phyloP scores from a whole-genome alignment of 208 protist genomes.

The Phytomonas francai region DNA sequence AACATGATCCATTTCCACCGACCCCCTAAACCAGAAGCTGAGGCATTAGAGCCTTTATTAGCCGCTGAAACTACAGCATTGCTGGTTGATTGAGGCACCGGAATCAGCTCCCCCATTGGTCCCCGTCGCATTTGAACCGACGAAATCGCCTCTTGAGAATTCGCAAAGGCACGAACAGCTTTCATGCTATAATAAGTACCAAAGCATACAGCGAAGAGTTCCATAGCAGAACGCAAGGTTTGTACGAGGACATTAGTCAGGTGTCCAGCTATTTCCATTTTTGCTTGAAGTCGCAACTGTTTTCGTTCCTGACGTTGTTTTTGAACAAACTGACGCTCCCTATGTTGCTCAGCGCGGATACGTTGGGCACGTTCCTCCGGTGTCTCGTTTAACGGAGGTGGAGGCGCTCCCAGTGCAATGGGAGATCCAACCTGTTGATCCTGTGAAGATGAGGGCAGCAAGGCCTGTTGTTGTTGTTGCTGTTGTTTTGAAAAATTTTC shows the following conservation, averaged over 20 bases:
- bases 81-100: conserved; percentile 8
- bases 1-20: conserved; percentile 57
- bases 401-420: conserved; percentile 22
- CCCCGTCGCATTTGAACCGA: conserved; percentile 9
- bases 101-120: conserved; percentile 24
- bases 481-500: not conserved
- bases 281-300: conserved; percentile 60
- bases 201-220: conserved; percentile 77
- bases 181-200: conserved; percentile 86
- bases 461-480: conserved; percentile 14
- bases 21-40: conserved; percentile 7
- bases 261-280: conserved; percentile 67
- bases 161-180: conserved; percentile 56
- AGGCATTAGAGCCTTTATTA: conserved; percentile 1
- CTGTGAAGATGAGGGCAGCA: conserved; percentile 11
- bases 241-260: conserved; percentile 74
- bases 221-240: conserved; percentile 62
- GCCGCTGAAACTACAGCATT: conserved; percentile 14
- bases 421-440: conserved; percentile 24
- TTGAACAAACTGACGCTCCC: conserved; percentile 52
- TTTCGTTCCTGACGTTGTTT: conserved; percentile 60
- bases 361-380: conserved; percentile 44
- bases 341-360: conserved; percentile 43
- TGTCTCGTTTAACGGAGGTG: conserved; percentile 52
- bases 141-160: conserved; percentile 24